A percentile compares a stretch with the other conserved stretches of the same genome.
phyloP scores from a whole-genome alignment of 164 flowering plant genomes.

The Chloranthus sessilifolius region DNA sequence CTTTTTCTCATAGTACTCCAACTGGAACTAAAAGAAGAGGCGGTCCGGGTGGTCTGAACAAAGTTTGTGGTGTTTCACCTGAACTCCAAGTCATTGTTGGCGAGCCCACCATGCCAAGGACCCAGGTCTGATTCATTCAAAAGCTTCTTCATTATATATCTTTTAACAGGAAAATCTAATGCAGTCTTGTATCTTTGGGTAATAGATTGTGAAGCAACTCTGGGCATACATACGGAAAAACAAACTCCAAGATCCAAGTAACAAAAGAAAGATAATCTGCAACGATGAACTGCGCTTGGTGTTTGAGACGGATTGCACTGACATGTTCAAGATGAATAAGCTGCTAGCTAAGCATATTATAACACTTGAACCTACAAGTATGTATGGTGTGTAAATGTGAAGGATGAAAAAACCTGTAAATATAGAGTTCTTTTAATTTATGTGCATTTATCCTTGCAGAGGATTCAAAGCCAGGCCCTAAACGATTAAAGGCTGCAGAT shows the following conservation, averaged over 20 bases:
- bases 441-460: no score
- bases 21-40: constrained; percentile 70
- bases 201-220: constrained; percentile 95
- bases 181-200: no score
- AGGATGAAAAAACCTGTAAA: no score
- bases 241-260: constrained; percentile 89
- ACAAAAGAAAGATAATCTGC: constrained; percentile 87
- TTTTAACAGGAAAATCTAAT: no score
- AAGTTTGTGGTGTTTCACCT: constrained; percentile 83
- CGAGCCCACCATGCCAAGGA: constrained; percentile 67
- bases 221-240: constrained; percentile 90
- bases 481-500: constrained; percentile 39
- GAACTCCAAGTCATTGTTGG: constrained; percentile 83
- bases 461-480: constrained; percentile 40
- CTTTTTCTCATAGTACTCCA: constrained; percentile 51
- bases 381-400: constrained; percentile 4
- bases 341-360: constrained; percentile 50
- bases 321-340: constrained; percentile 81
- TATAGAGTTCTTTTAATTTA: background rate
- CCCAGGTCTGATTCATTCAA: constrained; percentile 47
- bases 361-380: constrained; percentile 68
- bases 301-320: constrained; percentile 85
- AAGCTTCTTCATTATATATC: no score
- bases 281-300: constrained; percentile 72
- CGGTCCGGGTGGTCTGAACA: constrained; percentile 84